A percentile compares a stretch with the other conserved stretches of the same genome.
Evolutionary conservation across 202 grass and related monocot genomes (phyloP).

Genomic region (Eragrostis tef): DNA sequence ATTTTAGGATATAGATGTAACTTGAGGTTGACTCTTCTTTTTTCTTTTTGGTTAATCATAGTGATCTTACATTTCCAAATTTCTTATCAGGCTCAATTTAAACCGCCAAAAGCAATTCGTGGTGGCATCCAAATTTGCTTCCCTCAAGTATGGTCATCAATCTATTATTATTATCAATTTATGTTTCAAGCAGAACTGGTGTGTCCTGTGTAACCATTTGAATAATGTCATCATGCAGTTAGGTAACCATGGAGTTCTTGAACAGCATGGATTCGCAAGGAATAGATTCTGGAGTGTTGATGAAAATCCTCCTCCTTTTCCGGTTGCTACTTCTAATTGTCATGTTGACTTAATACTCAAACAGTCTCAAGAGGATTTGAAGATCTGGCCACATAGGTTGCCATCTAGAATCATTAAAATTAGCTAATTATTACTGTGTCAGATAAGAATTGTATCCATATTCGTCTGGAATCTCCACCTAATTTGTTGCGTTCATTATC

Average conservation of each 20-base stretch:
- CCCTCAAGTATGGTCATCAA: constrained; percentile 67
- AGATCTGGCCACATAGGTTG: constrained; percentile 84
- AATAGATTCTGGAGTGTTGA: constrained; percentile 73
- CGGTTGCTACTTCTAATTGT: constrained; percentile 55
- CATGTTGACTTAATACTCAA: constrained; percentile 79
- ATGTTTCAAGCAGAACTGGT: constrained; percentile 10
- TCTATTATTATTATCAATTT: constrained; percentile 16
- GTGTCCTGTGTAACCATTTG: constrained; percentile 14
- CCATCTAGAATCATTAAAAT: constrained; percentile 26
- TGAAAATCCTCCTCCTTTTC: constrained; percentile 63
- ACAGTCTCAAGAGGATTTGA: constrained; percentile 67
- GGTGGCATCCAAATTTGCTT: constrained; percentile 92
- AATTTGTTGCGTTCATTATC: constrained; percentile 28
- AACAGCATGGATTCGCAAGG: constrained; percentile 80
- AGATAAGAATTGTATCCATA: constrained; percentile 14
- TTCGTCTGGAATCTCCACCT: background rate
- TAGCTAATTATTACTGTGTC: background rate
- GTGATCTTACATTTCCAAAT: background rate
- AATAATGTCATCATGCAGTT: constrained; percentile 52
- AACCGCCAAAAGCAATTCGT: constrained; percentile 85
- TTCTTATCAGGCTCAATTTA: constrained; percentile 65
- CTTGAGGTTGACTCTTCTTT: background rate
- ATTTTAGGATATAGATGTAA: background rate
- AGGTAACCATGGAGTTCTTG: constrained; percentile 73
- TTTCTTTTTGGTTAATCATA: too few relatives aligned